Evolutionary conservation across 2,329 filamentous ascomycete species (phyloP), one percentile per base, ranked within the genome.

Genomic region (Penicillium fuscoglaucum): DNA sequence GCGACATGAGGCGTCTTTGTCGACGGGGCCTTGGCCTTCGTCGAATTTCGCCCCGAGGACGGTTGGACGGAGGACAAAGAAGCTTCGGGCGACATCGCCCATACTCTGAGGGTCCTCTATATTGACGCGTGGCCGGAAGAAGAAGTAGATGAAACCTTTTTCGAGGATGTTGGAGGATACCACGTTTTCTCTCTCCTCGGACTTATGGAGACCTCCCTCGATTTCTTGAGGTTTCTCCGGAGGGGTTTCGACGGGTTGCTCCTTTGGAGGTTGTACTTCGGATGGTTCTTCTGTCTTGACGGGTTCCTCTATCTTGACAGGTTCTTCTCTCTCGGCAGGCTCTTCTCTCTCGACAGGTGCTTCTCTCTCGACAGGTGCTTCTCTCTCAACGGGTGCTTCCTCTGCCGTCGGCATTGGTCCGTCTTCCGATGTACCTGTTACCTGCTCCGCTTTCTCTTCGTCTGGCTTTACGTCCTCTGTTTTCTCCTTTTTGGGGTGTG

Each of bases 81-180:
- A 93, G 61, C 84, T 91, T 49, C 91, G 87, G 43, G 89, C 86
- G 49, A 96, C 83, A 52, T 96, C 91, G 41, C 83, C 76, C 1
- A 93, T 80, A 46, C 83, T 82, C 19, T 87, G 82, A 0, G 91
- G 87, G 7, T 90, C 82, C 5, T 91, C 84, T 28, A 90, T 82
- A 51, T 86, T 85, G 39, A 96, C 90, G 13, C 91, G 87, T 8
- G 87, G 86, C 19, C 92, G 87, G 68, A 89, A 88, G 79, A 96
- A 96, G 82, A 96, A 96, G 80, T 96, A 96, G 65, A 96, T 87
- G 66, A 95, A 84, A 4, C 92, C 92, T 69, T 95, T 96, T 70
- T 97, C 92, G 2, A 96, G 81, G 26, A 96, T 86, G 59, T 80
- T 87, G 6, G 83, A 84, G 1, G 85, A 80, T 40, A 83, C 74